Base-by-base conservation (phyloP, 2,329 filamentous ascomycete species). In the Plenodomus biglobosus region DNA sequence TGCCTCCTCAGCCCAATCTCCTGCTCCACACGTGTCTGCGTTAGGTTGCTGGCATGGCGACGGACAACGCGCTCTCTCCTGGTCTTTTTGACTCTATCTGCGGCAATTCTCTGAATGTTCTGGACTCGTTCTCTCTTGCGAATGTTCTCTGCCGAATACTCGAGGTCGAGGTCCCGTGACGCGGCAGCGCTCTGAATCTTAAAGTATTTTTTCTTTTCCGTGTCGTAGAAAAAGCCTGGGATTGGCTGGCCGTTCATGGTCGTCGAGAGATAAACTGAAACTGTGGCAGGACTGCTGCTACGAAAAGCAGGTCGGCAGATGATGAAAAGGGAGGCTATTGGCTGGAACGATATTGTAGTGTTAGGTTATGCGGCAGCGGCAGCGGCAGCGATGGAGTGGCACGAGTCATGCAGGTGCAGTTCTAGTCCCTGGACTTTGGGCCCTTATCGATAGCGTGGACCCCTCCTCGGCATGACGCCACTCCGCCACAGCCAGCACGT, bases 191-290 rank as follows among this genome's bases (percentile, higher is more conserved):
- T 65, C 43, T 73, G 69, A 18, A 80, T 74, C 32, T 70, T 72
- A 68, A 80, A 80, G 59, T 80, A 80, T 50, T 78, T 79, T 41
- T 70, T 68, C 62, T 76, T 79, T 34, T 76, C 74, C 27, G 62
- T 54, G 52, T 80, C 75, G 52, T 66, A 79, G 57, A 77, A 78
- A 51, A 72, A 78, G 27, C 78, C 78, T 3, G 77, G 76, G n/a
- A 79, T 71, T 30, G 71, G 58, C 45, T 69, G 68, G 24, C 68
- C 62, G 48, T 74, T 71, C 73, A 75, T 75, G 37, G 22, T 24
- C n/a, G n/a, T n/a, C n/a, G n/a, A n/a, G n/a, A n/a, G n/a, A n/a
- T n/a, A n/a, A n/a, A n/a, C n/a, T n/a, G n/a, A n/a, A n/a, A n/a
- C n/a, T n/a, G n/a, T n/a, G n/a, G n/a, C n/a, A n/a, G n/a, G n/a